Evolutionary conservation across 2,329 filamentous ascomycete species (phyloP).

Genomic region (Pseudogymnoascus sp.): DNA sequence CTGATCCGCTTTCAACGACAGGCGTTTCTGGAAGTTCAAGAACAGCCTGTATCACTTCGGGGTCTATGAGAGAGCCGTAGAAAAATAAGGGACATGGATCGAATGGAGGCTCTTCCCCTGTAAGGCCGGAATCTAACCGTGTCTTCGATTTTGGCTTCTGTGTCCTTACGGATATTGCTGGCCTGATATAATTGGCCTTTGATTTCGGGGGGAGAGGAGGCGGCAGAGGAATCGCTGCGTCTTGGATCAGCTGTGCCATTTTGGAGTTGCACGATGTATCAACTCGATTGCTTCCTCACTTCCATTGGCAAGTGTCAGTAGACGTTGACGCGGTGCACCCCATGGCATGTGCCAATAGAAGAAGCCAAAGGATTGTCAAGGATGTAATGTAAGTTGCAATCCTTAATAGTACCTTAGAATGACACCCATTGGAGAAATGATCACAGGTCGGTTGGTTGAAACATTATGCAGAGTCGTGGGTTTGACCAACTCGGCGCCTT

Average conservation of each 20-base stretch:
- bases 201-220: background rate
- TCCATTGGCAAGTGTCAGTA: background rate
- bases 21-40: conserved; percentile 23
- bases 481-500: background rate
- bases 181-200: background rate
- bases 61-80: conserved; percentile 29
- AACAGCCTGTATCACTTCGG: conserved; percentile 26
- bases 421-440: background rate
- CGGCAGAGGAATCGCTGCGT: background rate
- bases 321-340: background rate
- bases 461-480: background rate
- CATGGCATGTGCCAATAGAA: background rate
- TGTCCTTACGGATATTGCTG: background rate
- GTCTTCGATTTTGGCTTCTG: background rate
- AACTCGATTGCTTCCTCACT: background rate
- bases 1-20: conserved; percentile 19
- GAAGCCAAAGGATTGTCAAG: background rate
- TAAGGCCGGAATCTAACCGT: no score
- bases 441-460: background rate
- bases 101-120: conserved; percentile 13
- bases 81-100: conserved; percentile 27
- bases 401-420: background rate
- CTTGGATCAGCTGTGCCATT: background rate
- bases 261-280: background rate
- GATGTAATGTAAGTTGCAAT: background rate